Evolutionary conservation across 306 rosid genomes (phyloP).

Genomic region (Amphicarpaea edgeworthii): DNA sequence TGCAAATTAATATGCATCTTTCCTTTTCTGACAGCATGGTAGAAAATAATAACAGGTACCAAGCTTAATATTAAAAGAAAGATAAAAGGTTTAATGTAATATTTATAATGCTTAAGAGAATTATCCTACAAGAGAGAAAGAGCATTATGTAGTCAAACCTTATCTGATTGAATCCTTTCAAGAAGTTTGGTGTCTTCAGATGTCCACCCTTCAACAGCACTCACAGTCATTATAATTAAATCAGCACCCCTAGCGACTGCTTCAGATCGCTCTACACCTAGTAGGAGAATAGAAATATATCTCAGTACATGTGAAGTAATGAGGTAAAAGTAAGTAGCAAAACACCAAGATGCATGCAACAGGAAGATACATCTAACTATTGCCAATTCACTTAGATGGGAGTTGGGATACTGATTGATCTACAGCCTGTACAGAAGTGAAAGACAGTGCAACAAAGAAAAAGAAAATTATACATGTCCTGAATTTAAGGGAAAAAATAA

Average conservation of each 20-base stretch:
- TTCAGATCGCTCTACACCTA: constrained; percentile 98
- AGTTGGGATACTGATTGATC: not conserved
- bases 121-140: constrained; percentile 15
- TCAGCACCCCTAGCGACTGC: constrained; percentile 94
- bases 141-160: constrained; percentile 58
- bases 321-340: constrained; percentile 8
- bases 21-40: constrained; percentile 19
- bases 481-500: constrained; percentile 28
- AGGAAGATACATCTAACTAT: constrained; percentile 28
- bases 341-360: constrained; percentile 25
- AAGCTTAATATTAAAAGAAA: constrained; percentile 14
- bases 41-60: constrained; percentile 30
- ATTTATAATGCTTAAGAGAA: constrained; percentile 11
- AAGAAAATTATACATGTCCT: not conserved
- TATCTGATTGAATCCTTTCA: constrained; percentile 72
- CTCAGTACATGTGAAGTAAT: constrained; percentile 19
- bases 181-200: constrained; percentile 80
- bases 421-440: not conserved
- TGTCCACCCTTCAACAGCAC: constrained; percentile 95
- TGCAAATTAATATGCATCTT: constrained; percentile 8
- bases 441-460: constrained; percentile 2
- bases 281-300: constrained; percentile 42
- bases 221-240: constrained; percentile 80
- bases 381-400: no score
- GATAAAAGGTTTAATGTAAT: not conserved